phyloP scores from a whole-genome alignment of 2,329 filamentous ascomycete genomes.

The Xylariaceae sp. region DNA sequence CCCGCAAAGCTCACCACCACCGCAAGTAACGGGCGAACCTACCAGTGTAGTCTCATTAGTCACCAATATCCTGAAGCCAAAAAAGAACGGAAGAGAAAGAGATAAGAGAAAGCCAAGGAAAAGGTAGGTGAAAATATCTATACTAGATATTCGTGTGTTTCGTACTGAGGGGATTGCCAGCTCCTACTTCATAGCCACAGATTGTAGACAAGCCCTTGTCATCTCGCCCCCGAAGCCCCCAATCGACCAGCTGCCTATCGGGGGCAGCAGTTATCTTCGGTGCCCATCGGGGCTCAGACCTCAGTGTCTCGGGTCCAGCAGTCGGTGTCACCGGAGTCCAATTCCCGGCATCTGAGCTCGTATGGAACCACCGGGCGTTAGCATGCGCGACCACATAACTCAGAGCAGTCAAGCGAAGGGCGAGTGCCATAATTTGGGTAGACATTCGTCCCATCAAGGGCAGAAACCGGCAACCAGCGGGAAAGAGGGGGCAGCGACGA shows the following conservation, averaged over 20 bases:
- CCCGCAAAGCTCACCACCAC: slow-evolving; percentile 20
- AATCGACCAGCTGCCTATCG: slow-evolving; percentile 18
- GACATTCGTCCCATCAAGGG: slow-evolving; percentile 23
- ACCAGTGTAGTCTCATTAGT: slow-evolving; percentile 9
- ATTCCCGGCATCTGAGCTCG: slow-evolving; percentile 20
- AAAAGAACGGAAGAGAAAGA: background rate
- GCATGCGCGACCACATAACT: slow-evolving; percentile 26
- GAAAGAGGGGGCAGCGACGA: slow-evolving; percentile 15
- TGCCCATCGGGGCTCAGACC: slow-evolving; percentile 23
- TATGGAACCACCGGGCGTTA: slow-evolving; percentile 24
- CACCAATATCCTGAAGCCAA: slow-evolving; percentile 13
- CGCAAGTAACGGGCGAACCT: slow-evolving; percentile 26
- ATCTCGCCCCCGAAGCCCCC: slow-evolving; percentile 26
- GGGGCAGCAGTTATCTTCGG: slow-evolving; percentile 30
- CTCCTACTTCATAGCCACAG: slow-evolving; percentile 25
- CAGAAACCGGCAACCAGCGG: slow-evolving; percentile 11
- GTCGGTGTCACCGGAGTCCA: slow-evolving; percentile 28
- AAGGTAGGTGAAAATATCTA: background rate
- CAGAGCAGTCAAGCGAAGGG: slow-evolving; percentile 28
- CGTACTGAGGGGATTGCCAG: slow-evolving; percentile 23
- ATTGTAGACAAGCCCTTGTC: slow-evolving; percentile 15
- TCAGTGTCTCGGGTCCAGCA: slow-evolving; percentile 14
- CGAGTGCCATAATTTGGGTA: slow-evolving; percentile 25
- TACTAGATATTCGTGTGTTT: background rate
- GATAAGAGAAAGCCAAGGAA: too few relatives aligned